Evolutionary conservation across 1,139 yeast species (phyloP).

Genomic region (Yamadazyma friedrichii): DNA sequence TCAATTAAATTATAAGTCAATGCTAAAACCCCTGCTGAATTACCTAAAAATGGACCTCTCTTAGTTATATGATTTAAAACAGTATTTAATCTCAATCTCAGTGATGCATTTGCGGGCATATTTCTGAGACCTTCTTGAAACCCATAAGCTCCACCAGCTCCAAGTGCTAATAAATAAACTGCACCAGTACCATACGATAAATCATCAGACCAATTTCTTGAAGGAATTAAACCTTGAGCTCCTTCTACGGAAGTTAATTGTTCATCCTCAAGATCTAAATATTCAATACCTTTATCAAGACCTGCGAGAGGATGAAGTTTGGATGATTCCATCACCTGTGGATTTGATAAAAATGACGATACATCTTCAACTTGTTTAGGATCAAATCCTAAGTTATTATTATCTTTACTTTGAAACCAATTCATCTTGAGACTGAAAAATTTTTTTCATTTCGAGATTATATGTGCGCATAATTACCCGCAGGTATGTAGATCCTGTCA

Average conservation of each 20-base stretch:
- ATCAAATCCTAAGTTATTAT: constrained; percentile 58
- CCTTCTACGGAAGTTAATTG: constrained; percentile 75
- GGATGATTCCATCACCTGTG: constrained; percentile 66
- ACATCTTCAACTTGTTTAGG: constrained; percentile 67
- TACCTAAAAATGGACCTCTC: constrained; percentile 94
- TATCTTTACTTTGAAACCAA: constrained; percentile 57
- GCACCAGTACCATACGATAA: constrained; percentile 98
- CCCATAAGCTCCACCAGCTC: constrained; percentile 87
- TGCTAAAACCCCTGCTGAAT: constrained; percentile 92
- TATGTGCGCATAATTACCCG: constrained; percentile 7
- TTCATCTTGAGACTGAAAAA: constrained; percentile 12
- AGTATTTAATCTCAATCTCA: constrained; percentile 81
- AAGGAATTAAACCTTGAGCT: constrained; percentile 85
- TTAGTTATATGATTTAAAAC: constrained; percentile 88
- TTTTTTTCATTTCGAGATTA: constrained; percentile 1
- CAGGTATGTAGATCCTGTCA: neutral
- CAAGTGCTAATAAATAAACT: constrained; percentile 75
- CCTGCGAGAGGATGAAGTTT: constrained; percentile 94
- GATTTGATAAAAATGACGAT: constrained; percentile 56
- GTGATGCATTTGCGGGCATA: constrained; percentile 71
- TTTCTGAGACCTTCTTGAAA: constrained; percentile 78
- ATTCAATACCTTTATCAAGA: constrained; percentile 83
- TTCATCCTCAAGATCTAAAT: constrained; percentile 82
- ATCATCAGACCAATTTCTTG: constrained; percentile 97
- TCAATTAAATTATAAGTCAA: constrained; percentile 83